These are phyloP conservation scores for Calonectria montana DNA, from an alignment of 2,329 filamentous ascomycete species.

Conservation along the genomic window DNA sequence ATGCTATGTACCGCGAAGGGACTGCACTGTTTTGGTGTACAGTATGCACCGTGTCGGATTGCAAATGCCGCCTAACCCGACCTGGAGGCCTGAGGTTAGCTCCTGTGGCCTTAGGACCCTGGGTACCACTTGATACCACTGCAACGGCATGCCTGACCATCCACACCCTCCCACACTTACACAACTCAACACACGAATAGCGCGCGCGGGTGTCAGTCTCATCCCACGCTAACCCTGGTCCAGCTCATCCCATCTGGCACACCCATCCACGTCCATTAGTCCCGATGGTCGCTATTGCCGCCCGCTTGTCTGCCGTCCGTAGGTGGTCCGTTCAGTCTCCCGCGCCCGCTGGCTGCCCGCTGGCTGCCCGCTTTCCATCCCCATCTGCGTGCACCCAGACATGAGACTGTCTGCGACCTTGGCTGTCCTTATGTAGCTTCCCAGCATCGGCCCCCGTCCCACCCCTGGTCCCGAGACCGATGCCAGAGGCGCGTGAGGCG, in stretches of 20 bases:
- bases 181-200: conserved; percentile 8
- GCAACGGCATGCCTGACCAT: background rate
- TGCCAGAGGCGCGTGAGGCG: conserved; percentile 41
- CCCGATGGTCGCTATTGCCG: background rate
- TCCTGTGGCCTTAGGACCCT: background rate
- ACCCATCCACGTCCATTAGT: conserved; percentile 1
- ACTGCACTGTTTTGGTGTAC: conserved; percentile 36
- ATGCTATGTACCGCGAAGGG: conserved; percentile 33
- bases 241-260: conserved; percentile 9
- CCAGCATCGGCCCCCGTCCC: conserved; percentile 6
- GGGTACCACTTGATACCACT: background rate
- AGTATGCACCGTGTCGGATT: conserved; percentile 3
- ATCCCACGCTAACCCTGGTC: conserved; percentile 13
- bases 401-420: conserved; percentile 4
- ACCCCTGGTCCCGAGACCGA: conserved; percentile 9
- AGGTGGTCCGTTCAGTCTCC: conserved; percentile 2
- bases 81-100: background rate
- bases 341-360: conserved; percentile 1
- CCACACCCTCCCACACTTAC: background rate
- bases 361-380: background rate
- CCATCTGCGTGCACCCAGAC: background rate
- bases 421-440: conserved; percentile 8
- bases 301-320: background rate
- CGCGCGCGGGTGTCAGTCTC: conserved; percentile 7
- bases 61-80: background rate